These are phyloP conservation scores for Nannochloropsis gaditana DNA, from an alignment of 108 stramenopile genomes.

Conservation along the genomic window DNA sequence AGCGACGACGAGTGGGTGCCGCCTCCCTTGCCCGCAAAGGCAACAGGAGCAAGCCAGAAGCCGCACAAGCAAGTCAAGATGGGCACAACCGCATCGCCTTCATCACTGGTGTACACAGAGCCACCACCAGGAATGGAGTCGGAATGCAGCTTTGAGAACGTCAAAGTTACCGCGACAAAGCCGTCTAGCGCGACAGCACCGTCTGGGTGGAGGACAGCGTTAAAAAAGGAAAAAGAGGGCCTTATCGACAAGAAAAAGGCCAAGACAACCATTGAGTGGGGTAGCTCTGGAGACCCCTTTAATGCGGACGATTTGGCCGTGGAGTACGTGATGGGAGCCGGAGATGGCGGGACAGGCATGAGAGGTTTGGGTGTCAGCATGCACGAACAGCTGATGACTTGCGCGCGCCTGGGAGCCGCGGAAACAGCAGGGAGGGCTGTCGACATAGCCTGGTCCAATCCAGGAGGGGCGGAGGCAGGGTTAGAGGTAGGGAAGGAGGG, in stretches of 20 bases:
- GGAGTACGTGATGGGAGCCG: background rate
- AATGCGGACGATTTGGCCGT: background rate
- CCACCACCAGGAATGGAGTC: background rate
- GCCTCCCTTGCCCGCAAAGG: background rate
- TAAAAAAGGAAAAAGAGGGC: background rate
- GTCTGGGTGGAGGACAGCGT: background rate
- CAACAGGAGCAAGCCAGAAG: background rate
- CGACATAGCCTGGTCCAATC: background rate
- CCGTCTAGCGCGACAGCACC: too few species aligned
- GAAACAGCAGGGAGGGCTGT: background rate
- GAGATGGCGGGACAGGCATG: background rate
- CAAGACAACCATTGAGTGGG: background rate
- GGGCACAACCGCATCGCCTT: too few species aligned
- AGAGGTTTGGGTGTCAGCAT: background rate
- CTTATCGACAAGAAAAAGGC: background rate
- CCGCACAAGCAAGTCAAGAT: background rate
- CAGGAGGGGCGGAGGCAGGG: too few species aligned
- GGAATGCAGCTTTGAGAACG: background rate
- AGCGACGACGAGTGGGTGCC: constrained; percentile 9
- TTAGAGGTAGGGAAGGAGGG: background rate
- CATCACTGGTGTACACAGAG: too few species aligned
- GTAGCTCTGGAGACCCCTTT: background rate
- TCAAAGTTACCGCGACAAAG: too few species aligned
- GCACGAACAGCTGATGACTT: background rate
- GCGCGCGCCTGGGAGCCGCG: background rate